Evolutionary conservation across 2,329 filamentous ascomycete species (phyloP).

Genomic region (Alternaria triticimaculans): DNA sequence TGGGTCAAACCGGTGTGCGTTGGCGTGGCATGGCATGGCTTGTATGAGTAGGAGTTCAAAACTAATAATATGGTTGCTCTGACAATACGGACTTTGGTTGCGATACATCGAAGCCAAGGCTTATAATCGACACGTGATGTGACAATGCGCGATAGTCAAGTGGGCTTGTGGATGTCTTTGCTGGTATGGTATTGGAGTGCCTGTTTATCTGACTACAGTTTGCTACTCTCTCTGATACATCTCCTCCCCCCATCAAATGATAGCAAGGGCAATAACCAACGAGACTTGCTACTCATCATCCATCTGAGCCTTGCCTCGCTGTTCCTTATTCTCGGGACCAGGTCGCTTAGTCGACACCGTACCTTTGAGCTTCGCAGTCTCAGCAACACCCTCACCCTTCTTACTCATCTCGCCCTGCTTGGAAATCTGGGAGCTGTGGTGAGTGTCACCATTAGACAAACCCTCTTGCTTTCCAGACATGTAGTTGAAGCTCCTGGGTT

Average conservation of each 20-base stretch:
- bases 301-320: conserved; percentile 35
- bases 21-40: background rate
- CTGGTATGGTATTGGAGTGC: background rate
- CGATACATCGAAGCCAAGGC: background rate
- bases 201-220: background rate
- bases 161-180: background rate
- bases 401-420: conserved; percentile 57
- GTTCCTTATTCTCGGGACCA: conserved; percentile 39
- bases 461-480: conserved; percentile 62
- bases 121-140: background rate
- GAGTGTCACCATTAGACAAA: conserved; percentile 58
- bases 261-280: too few relatives aligned
- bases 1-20: background rate
- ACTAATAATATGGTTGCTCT: background rate
- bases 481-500: conserved; percentile 46
- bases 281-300: conserved; percentile 33
- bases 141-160: background rate
- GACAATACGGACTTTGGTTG: background rate
- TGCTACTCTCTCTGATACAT: background rate
- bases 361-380: conserved; percentile 59
- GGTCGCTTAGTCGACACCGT: conserved; percentile 46
- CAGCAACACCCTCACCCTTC: conserved; percentile 63
- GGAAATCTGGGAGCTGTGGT: conserved; percentile 56
- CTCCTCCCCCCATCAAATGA: background rate
- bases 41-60: background rate